Base-by-base conservation (phyloP, 331 rosid genomes). In the Pyracantha coccinea region DNA sequence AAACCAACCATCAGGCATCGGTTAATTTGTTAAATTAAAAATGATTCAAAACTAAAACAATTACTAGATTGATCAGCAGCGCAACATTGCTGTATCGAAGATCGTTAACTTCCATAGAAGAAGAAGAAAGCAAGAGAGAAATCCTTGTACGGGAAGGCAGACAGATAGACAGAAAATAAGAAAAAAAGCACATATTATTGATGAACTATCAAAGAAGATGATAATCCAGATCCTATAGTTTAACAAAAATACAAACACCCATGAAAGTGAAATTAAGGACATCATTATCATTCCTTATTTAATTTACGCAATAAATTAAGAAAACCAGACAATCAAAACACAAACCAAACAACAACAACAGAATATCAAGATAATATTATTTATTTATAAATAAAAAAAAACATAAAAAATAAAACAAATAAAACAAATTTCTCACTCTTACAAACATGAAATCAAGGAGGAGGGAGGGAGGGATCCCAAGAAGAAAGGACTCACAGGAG, bases 401-500 rank as follows among this genome's bases (percentile, higher is more conserved):
- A n/a, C n/a, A n/a, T n/a, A 8, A 70, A 28, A 12, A 6, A 70
- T 6, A 69, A 28, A 58, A 50, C n/a, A 52, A 52, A 17, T 5
- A 52, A 52, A 15, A 17, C 57, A 52, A 41, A 11, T 3, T 41
- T 41, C 57, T 5, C 1, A 7, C 82, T 77, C 87, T 72, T 65
- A 77, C 71, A 66, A 47, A 27, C 55, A 47, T 4, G 78, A 80
- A 75, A 50, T n/a, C 28, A 41, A 41, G 70, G 74, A 77, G 41
- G 44, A 35, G 44, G 44, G 44, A 35, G 44, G 44, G 44, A 35
- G 44, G 86, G 84, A 88, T 88, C 90, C 91, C 81, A 29, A 71
- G 72, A 77, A 60, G 19, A 47, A 58, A 57, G 35, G 10, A 27
- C 21, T 19, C 14, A 14, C 1, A 32, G 6, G 69, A 58, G 20